Evolutionary conservation across 2,329 filamentous ascomycete genomes (phyloP).

Genomic region (Talaromyces sp.): DNA sequence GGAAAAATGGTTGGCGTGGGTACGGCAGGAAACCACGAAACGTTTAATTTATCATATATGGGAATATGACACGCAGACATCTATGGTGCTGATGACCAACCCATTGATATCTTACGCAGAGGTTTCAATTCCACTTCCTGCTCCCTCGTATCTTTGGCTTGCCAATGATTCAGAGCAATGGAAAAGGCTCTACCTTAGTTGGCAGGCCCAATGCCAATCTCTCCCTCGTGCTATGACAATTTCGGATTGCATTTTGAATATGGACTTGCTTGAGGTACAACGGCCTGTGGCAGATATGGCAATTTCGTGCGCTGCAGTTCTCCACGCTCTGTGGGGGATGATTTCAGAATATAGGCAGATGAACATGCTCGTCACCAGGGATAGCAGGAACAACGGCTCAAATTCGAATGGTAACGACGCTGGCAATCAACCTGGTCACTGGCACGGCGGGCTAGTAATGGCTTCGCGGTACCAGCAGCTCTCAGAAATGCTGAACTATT

Average conservation of each 20-base stretch:
- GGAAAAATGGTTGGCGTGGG: conserved; percentile 29
- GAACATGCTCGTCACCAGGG: conserved; percentile 41
- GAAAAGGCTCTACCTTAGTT: conserved; percentile 56
- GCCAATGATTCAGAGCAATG: conserved; percentile 62
- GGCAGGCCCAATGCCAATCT: conserved; percentile 19
- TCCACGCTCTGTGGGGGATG: not conserved
- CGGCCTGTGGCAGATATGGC: not conserved
- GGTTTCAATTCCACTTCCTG: conserved; percentile 63
- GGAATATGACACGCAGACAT: conserved; percentile 63
- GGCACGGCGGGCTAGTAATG: conserved; percentile 44
- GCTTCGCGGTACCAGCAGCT: conserved; percentile 61
- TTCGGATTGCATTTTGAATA: not conserved
- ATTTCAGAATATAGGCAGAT: not conserved
- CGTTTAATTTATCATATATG: conserved; percentile 62
- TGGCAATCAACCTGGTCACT: conserved; percentile 37
- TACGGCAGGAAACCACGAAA: conserved; percentile 31
- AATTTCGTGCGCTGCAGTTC: not conserved
- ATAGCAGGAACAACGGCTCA: not conserved
- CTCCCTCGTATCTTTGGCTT: conserved; percentile 61
- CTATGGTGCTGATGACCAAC: conserved; percentile 63
- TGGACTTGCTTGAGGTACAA: not conserved
- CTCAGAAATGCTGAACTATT: conserved; percentile 54
- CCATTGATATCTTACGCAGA: conserved; percentile 68
- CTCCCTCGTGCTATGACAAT: conserved; percentile 29
- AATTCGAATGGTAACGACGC: conserved; percentile 24